Evolutionary conservation across 805 yeast species (phyloP).

Genomic region (Yarrowia sp.): DNA sequence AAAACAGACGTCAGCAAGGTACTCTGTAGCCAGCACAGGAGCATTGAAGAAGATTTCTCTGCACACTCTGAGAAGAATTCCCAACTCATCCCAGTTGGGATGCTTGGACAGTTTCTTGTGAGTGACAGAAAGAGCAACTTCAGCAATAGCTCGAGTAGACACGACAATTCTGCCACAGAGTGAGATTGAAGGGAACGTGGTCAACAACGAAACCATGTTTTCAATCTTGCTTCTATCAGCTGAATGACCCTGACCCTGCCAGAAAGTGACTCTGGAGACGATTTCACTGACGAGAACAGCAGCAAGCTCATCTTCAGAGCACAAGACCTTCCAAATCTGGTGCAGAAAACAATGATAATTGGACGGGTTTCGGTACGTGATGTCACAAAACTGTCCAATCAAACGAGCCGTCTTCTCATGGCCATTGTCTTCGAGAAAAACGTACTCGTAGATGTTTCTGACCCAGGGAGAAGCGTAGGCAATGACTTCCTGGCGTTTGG

Average conservation of each 20-base stretch:
- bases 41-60: constrained; percentile 72
- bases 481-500: constrained; percentile 43
- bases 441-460: constrained; percentile 57
- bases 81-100: constrained; percentile 67
- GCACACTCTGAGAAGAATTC: constrained; percentile 61
- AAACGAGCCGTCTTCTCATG: constrained; percentile 58
- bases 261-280: constrained; percentile 68
- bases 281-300: constrained; percentile 67
- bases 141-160: constrained; percentile 15
- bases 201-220: constrained; percentile 58
- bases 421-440: constrained; percentile 52
- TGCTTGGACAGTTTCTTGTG: constrained; percentile 43
- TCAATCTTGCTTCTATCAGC: constrained; percentile 43
- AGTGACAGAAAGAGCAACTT: not conserved
- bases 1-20: constrained; percentile 66
- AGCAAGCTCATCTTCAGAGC: constrained; percentile 58
- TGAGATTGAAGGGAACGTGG: constrained; percentile 67
- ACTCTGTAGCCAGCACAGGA: constrained; percentile 30
- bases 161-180: constrained; percentile 63
- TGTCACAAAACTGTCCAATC: constrained; percentile 58
- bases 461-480: constrained; percentile 72
- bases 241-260: constrained; percentile 64
- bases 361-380: constrained; percentile 51
- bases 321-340: constrained; percentile 65
- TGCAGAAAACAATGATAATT: constrained; percentile 55